phyloP scores from a whole-genome alignment of 805 yeast species.

The Pichia nakasei region DNA sequence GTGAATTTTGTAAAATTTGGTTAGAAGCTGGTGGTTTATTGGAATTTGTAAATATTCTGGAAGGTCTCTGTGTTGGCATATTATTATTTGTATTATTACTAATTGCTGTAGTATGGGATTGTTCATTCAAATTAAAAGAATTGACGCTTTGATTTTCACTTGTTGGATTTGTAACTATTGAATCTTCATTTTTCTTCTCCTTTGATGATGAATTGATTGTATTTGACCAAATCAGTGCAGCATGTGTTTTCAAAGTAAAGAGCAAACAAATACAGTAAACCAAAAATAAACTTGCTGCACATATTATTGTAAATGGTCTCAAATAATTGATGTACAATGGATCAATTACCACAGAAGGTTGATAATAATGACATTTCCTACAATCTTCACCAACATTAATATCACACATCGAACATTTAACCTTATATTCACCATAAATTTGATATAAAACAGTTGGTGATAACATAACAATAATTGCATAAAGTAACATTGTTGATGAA shows the following conservation, averaged over 20 bases:
- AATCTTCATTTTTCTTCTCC: slow-evolving; percentile 25
- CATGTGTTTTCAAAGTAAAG: slow-evolving; percentile 93
- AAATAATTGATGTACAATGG: slow-evolving; percentile 56
- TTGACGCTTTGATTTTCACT: slow-evolving; percentile 20
- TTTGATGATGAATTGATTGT: slow-evolving; percentile 32
- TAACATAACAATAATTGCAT: slow-evolving; percentile 83
- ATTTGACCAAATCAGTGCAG: slow-evolving; percentile 89
- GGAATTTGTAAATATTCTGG: neutral
- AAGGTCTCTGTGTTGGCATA: neutral
- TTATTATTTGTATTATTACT: neutral
- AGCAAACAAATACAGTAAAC: slow-evolving; percentile 85
- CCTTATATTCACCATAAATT: slow-evolving; percentile 79
- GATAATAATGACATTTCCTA: slow-evolving; percentile 65
- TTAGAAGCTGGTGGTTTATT: slow-evolving; percentile 1
- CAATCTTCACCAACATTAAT: slow-evolving; percentile 32
- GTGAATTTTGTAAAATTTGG: neutral
- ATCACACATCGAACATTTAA: slow-evolving; percentile 56
- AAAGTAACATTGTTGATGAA: slow-evolving; percentile 88
- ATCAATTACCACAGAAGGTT: slow-evolving; percentile 67
- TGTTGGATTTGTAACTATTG: neutral
- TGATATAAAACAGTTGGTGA: slow-evolving; percentile 88
- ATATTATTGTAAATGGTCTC: slow-evolving; percentile 72
- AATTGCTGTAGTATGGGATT: neutral
- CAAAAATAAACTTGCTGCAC: slow-evolving; percentile 70
- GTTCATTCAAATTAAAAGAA: slow-evolving; percentile 18